phyloP scores from a whole-genome alignment of 495 filamentous ascomycete genomes.

The Tuber indicum region DNA sequence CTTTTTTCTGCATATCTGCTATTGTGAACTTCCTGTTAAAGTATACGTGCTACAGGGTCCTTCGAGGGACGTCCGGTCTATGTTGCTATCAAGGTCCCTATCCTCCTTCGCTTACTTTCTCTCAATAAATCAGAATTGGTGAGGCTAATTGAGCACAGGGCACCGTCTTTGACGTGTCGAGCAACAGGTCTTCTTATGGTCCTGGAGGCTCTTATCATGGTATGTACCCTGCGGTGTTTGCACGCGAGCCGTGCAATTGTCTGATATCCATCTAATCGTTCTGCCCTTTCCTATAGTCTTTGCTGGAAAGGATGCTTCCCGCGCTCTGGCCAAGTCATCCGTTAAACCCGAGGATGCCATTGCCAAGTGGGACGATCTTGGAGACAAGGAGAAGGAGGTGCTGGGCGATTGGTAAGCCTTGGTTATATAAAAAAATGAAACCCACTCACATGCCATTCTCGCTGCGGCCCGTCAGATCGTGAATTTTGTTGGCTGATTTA shows the following conservation, averaged over 20 bases:
- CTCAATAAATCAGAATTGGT: constrained; percentile 17
- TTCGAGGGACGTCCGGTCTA: constrained; percentile 66
- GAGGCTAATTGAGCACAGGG: constrained; percentile 48
- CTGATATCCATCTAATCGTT: constrained; percentile 9
- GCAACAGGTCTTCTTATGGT: constrained; percentile 62
- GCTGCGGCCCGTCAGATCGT: background rate
- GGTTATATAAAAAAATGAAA: background rate
- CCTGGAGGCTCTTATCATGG: constrained; percentile 77
- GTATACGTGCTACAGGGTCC: constrained; percentile 45
- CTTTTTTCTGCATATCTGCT: background rate
- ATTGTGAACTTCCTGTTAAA: constrained; percentile 1
- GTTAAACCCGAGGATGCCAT: constrained; percentile 77
- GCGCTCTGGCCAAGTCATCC: constrained; percentile 77
- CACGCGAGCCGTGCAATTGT: constrained; percentile 4
- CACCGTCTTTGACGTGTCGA: constrained; percentile 88
- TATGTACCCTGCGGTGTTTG: constrained; percentile 45
- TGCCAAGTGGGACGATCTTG: constrained; percentile 76
- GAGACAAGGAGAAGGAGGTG: constrained; percentile 76
- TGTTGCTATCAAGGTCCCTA: constrained; percentile 77
- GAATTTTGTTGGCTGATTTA: background rate
- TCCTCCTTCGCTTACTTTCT: constrained; percentile 4
- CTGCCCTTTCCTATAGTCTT: constrained; percentile 58
- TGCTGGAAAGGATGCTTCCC: constrained; percentile 87
- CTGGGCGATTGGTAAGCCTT: constrained; percentile 67
- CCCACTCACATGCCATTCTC: background rate